A percentile compares a stretch with the other conserved stretches of the same genome.
phyloP scores from a whole-genome alignment of 192 early-diverging fungal species.

The Chytriomyces confervae region DNA sequence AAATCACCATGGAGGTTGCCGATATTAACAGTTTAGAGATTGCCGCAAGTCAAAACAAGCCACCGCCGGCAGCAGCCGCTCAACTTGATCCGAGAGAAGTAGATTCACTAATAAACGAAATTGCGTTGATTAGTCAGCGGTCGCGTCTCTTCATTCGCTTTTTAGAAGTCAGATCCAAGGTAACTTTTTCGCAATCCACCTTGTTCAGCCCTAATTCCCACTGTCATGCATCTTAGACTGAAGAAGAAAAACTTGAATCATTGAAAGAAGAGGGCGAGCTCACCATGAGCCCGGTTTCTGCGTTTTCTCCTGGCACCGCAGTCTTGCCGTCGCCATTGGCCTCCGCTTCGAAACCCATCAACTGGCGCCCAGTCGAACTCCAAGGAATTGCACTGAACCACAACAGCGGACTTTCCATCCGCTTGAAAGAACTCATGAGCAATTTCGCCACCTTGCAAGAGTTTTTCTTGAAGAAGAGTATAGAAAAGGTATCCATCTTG shows the following conservation, averaged over 20 bases:
- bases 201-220: slow-evolving; percentile 3
- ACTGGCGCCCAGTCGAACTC: slow-evolving; percentile 40
- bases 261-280: slow-evolving; percentile 43
- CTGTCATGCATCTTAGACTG: slow-evolving; percentile 37
- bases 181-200: slow-evolving; percentile 3
- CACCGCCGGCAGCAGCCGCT: slow-evolving; percentile 35
- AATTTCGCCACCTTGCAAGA: slow-evolving; percentile 78
- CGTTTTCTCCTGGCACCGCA: not conserved
- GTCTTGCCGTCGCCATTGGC: not conserved
- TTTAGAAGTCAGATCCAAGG: slow-evolving; percentile 76
- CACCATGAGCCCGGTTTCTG: not conserved
- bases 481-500: slow-evolving; percentile 68
- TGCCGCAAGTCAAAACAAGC: slow-evolving; percentile 24
- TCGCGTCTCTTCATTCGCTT: slow-evolving; percentile 83
- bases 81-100: slow-evolving; percentile 75
- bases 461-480: slow-evolving; percentile 70
- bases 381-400: slow-evolving; percentile 62
- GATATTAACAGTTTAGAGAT: slow-evolving; percentile 60
- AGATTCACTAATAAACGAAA: slow-evolving; percentile 78
- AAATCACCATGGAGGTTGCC: slow-evolving; percentile 44
- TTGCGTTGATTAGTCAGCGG: slow-evolving; percentile 82
- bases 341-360: not conserved
- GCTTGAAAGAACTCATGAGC: slow-evolving; percentile 67
- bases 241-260: slow-evolving; percentile 46
- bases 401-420: slow-evolving; percentile 63